Evolutionary conservation across 2,329 filamentous ascomycete genomes (phyloP), one percentile per base, ranked within the genome.

Genomic region (Trichoderma sp.): DNA sequence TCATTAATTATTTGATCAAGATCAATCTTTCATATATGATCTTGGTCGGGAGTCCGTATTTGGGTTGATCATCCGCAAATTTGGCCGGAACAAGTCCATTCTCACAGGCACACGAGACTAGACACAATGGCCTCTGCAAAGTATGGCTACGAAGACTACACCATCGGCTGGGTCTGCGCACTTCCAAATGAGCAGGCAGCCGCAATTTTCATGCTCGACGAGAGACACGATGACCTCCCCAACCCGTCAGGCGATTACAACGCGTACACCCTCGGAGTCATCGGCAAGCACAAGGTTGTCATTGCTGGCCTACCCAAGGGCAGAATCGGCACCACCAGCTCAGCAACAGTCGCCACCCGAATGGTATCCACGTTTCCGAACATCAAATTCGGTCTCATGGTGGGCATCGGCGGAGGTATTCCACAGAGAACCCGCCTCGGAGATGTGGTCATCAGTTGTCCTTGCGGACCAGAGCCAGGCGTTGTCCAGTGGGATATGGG

Each of bases 311-410:
- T 78, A 2, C 76, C 76, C 5, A 67, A 70, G n/a, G 74, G 76
- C 0, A 68, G 71, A 41, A 72, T 71, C 34, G 76, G 76, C 3
- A 74, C 57, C 26, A 67, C 54, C 10, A 72, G 74, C 7, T 75
- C 77, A 12, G 68, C 74, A 15, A 63, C 52, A 0, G 72, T 78
- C 1, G 74, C 73, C 14, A 67, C 61, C 47, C 68, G 74, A 44
- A 75, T 79, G 72, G 44, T 72, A 14, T 62, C 65, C 21, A 73
- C 63, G n/a, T 79, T 79, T 63, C 69, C 72, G 0, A 73, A 74
- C 14, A 67, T 71, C 5, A 43, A 63, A 1, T 41, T 69, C 5
- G 54, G 64, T 2, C 26, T 72, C 2, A 69, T 71, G 66, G 70
- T 71, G 17, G 69, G 71, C 28, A 66, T 72, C 24, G 69, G 69